Base-by-base conservation (phyloP, 371 early-diverging fungal genomes). In the Mucor irregularis region DNA sequence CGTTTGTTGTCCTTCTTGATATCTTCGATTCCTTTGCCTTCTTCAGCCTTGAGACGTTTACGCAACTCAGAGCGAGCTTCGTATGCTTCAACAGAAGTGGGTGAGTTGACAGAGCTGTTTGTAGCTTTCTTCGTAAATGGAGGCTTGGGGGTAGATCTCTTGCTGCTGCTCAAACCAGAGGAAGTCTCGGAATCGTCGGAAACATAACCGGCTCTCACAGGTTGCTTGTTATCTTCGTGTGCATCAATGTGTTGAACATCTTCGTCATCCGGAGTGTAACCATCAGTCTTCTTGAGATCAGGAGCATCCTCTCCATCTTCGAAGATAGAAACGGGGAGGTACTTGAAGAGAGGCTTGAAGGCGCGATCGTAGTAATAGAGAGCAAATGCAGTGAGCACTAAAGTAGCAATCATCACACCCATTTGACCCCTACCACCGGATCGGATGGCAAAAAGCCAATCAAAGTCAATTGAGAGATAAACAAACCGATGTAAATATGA, bases 401-500 rank as follows among this genome's bases (percentile, higher is more conserved):
- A 63, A 1, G 80, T 54, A 31, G 83, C 57, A 31, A 85, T 64
- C 66, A 84, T 68, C 13, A 90, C 65, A 22, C 78, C 71, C 45
- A 82, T 56, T 46, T 81, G 85, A 13, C 76, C 77, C 44, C 73
- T 25, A 9, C 73, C 68, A 1, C 67, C 58, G 10, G 64, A 55
- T 52, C 82, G 75, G 40, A 87, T 73, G 33, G 86, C 79, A 66
- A 90, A 87, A 90, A 64, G 17, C 89, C 86, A 53, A 87, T 72
- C 73, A 89, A 71, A 8, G 86, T 86, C 6, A 88, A 59, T 67
- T 89, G 82, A 55, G 81, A 84, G 21, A 90, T 82, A 39, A 82
- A 87, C 49, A 90, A 59, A 31, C 90, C 90, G 8, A 81, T 73
- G 55, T 81, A 87, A 16, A 85, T 71, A 53, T 92, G 90, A 50